A percentile compares a stretch with the other conserved stretches of the same genome.
Evolutionary conservation across 345 rosid genomes (phyloP).

Genomic region (Populus euphratica): DNA sequence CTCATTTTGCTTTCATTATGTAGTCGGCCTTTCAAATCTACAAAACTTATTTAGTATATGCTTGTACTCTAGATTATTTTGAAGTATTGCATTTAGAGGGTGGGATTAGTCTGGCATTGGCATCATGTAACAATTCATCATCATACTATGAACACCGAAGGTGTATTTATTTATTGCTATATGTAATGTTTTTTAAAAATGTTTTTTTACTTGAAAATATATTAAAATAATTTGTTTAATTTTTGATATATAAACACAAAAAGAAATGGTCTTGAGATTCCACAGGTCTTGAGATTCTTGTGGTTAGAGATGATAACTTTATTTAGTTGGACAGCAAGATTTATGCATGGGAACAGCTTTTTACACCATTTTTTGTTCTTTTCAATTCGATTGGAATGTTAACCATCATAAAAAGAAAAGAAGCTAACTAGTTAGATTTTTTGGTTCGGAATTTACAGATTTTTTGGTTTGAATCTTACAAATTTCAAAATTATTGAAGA

Average conservation of each 20-base stretch:
- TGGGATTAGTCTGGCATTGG: not conserved
- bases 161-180: too few relatives aligned
- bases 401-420: accelerated
- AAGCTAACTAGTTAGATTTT: too few relatives aligned
- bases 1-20: not conserved
- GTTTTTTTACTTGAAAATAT: too few relatives aligned
- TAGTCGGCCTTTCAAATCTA: not conserved
- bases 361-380: not conserved
- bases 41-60: not conserved
- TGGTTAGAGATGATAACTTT: not conserved
- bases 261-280: too few relatives aligned
- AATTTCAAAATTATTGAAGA: accelerated
- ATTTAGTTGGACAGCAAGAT: not conserved
- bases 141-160: too few relatives aligned
- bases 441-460: too few relatives aligned
- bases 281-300: too few relatives aligned
- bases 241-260: too few relatives aligned
- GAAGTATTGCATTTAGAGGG: not conserved
- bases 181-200: too few relatives aligned
- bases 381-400: not conserved
- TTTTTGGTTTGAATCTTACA: too few relatives aligned
- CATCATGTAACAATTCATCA: not conserved
- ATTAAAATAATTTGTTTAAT: too few relatives aligned
- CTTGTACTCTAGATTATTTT: not conserved
- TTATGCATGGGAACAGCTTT: not conserved